A percentile compares a stretch with the other conserved stretches of the same genome.
These are phyloP conservation scores for Crithidia acanthocephali DNA, from an alignment of 208 protist species.

Conservation along the genomic window DNA sequence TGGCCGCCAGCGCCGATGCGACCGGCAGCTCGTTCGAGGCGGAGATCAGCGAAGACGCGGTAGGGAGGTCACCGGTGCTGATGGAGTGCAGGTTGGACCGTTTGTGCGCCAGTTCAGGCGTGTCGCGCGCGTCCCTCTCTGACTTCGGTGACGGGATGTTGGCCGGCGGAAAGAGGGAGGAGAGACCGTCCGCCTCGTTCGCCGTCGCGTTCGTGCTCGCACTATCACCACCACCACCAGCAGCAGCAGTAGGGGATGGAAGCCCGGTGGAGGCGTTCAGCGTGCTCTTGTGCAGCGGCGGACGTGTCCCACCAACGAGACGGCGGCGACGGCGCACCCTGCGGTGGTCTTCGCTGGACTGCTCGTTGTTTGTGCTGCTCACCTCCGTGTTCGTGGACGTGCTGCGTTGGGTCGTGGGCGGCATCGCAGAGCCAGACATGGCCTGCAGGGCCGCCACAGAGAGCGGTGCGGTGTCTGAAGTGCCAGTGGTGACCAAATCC, in stretches of 20 bases:
- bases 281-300: slow-evolving; percentile 6
- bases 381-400: slow-evolving; percentile 11
- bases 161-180: background rate
- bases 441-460: slow-evolving; percentile 12
- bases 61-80: slow-evolving; percentile 8
- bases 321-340: slow-evolving; percentile 5
- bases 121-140: background rate
- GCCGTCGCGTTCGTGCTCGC: background rate
- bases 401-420: slow-evolving; percentile 4
- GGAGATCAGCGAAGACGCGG: background rate
- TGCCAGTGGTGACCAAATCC: background rate
- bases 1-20: background rate
- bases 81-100: slow-evolving; percentile 5
- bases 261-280: background rate
- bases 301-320: background rate
- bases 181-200: background rate
- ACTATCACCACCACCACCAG: too few relatives aligned
- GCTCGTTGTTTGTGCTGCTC: slow-evolving; percentile 6
- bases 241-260: background rate
- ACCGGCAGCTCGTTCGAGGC: slow-evolving; percentile 8
- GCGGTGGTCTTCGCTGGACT: background rate
- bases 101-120: background rate
- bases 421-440: background rate
- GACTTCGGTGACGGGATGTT: background rate
- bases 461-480: background rate